phyloP scores from a whole-genome alignment of 352 stramenopile genomes.

The Globisporangium paroecandrum region DNA sequence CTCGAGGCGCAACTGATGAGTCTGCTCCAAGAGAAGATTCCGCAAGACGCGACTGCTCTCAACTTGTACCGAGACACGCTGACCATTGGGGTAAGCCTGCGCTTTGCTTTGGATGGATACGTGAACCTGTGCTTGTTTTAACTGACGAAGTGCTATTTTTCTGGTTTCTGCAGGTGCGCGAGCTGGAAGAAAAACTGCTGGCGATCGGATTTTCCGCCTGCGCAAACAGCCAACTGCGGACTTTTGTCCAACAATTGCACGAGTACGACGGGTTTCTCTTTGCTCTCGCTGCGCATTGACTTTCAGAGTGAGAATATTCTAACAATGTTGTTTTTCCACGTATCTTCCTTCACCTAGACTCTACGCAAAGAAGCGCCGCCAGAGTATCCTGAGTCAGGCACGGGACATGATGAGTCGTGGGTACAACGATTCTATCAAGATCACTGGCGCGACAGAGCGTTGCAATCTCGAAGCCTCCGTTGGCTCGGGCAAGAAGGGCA shows the following conservation, averaged over 20 bases:
- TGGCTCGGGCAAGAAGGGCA: constrained; percentile 35
- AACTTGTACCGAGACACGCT: constrained; percentile 48
- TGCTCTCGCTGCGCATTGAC: neutral
- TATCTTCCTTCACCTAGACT: constrained; percentile 26
- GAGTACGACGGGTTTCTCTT: constrained; percentile 33
- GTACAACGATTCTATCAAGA: constrained; percentile 66
- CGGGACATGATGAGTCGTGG: constrained; percentile 52
- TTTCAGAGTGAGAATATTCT: neutral
- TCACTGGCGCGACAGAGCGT: constrained; percentile 44
- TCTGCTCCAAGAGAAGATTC: constrained; percentile 65
- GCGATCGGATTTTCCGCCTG: constrained; percentile 46
- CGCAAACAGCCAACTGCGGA: constrained; percentile 52
- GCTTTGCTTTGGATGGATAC: neutral
- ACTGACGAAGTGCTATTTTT: neutral
- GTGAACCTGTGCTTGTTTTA: neutral
- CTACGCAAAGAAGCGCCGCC: constrained; percentile 65
- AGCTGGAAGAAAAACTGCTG: constrained; percentile 45
- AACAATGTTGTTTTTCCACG: neutral
- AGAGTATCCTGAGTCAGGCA: constrained; percentile 48
- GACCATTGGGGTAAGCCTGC: constrained; percentile 27
- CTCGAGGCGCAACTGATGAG: constrained; percentile 63
- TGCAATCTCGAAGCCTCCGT: constrained; percentile 47
- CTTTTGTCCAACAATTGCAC: constrained; percentile 55
- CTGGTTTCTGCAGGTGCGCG: constrained; percentile 31
- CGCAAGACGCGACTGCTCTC: constrained; percentile 49